Evolutionary conservation across 176 grass and related monocot species (phyloP), one percentile per base, ranked within the genome.

Genomic region (Avena atlantica): DNA sequence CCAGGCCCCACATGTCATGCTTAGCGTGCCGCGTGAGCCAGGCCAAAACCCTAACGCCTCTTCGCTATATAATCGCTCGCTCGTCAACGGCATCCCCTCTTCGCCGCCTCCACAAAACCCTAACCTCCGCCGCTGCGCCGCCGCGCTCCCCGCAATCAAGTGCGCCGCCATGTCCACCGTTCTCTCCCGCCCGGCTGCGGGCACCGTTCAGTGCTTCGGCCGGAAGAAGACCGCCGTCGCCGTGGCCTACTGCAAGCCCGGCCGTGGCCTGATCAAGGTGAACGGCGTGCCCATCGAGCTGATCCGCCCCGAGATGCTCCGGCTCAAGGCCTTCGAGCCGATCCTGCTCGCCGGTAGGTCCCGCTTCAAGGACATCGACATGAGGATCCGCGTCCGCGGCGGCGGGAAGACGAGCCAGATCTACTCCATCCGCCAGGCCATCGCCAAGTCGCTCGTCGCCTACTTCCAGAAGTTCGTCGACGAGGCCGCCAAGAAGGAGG

Each of bases 401-500:
- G 94, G 94, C 0, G 94, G 94, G 10, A 93, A 93, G 81, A 96
- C 94, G 2, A 91, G 89, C 29, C 94, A 96, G 87, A 96, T 96
- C 79, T 96, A 96, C 89, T 85, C 94, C 24, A 96, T 96, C 74
- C 87, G 94, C 2, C 94, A 96, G 89, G 86, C 91, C 89, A 88
- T 96, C 74, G 91, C 94, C 57, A 96, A 96, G 89, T 92, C 87
- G 0, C 91, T 96, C 49, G 91, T 96, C 0, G 60, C 94, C 1
- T 93, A 96, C 87, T 91, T 40, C 89, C 94, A 96, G 94, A 96
- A 96, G 94, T 96, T 88, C 74, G 94, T 96, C 9, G 94, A 96
- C 52, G 94, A 96, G 87, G 84, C 92, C 6, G 25, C 91, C 34
- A 96, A 96, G 87, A 91, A 96, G 89, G 94, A 96, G 84, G 90